Evolutionary conservation across 169 alveolate species (phyloP).

Genomic region (Fabrea salina): DNA sequence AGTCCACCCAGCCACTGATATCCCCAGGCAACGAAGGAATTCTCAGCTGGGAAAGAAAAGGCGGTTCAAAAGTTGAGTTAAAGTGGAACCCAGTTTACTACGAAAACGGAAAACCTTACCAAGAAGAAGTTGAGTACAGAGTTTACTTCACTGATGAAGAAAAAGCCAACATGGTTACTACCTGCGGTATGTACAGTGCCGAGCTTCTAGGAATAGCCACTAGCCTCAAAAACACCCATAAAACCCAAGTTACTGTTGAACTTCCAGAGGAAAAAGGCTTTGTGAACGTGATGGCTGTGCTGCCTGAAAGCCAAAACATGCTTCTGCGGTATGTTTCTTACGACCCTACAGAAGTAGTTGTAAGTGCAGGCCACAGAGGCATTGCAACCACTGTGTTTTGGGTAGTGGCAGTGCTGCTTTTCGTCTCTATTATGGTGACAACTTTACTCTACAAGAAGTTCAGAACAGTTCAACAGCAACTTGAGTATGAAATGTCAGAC

Average conservation of each 20-base stretch:
- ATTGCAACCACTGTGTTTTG: background rate
- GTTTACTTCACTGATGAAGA: background rate
- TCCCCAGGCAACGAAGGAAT: constrained; percentile 5
- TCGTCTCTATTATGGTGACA: background rate
- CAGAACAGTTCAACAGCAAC: background rate
- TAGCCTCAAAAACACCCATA: background rate
- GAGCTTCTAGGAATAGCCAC: background rate
- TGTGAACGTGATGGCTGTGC: background rate
- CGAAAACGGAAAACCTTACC: constrained; percentile 22
- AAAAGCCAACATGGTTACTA: background rate
- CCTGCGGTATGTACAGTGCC: background rate
- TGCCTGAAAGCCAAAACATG: background rate
- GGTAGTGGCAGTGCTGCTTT: background rate
- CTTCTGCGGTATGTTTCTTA: background rate
- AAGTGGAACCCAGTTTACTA: constrained; percentile 6
- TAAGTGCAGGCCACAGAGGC: background rate
- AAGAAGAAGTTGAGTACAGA: background rate
- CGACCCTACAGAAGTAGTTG: background rate
- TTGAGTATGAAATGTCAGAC: constrained; percentile 27
- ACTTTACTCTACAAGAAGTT: background rate
- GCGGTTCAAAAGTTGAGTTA: background rate
- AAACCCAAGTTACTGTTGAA: too few species aligned
- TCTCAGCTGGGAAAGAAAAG: background rate
- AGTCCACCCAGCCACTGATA: background rate
- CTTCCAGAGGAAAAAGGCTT: background rate